Base-by-base conservation (phyloP, 495 filamentous ascomycete species). In the Penicillium dipodomyicola region DNA sequence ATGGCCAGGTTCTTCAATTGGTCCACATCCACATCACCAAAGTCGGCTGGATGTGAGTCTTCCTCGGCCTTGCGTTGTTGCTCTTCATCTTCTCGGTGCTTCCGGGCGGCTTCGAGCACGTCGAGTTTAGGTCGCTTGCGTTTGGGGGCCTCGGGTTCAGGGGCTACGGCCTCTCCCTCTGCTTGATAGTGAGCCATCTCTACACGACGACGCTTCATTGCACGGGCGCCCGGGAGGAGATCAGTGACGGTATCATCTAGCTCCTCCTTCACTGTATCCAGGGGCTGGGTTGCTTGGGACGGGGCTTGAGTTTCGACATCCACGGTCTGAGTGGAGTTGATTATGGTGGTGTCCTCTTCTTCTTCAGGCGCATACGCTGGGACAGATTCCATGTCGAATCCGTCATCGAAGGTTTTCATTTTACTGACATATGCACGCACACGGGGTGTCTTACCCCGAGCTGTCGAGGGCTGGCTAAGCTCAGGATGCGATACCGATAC, bases 381-480 rank as follows among this genome's bases (percentile, higher is more conserved):
- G 17, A 79, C 69, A 4, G 73, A 70, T 23, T 71, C 72, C 60
- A 80, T 76, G 37, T 77, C 73, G 52, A 77, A 77, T 10, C 80
- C 82, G 53, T 86, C 84, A 57, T 84, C 84, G 52, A 96, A 96
- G 0, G 85, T 85, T 61, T 86, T 87, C 72, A 95, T 92, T 19
- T 87, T 84, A 55, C 81, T 84, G n/a, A 77, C 70, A 20, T 69
- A 75, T 23, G 60, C 61, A 37, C 73, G 72, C 8, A 65, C 65
- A 19, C 74, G 74, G 8, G 70, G 63, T 8, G 64, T 66, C 41
- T 71, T 72, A 1, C 49, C 15, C 15, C 58, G 62, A 23, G 59
- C 30, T n/a, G n/a, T 47, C 22, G 52, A 19, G 49, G 42, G 49
- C 39, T 62, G 64, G 35, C 17, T 65, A 41, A 43, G 22, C 30